Conservation (phyloP, 495 filamentous ascomycete genomes). For the Peziza echinospora region DNA sequence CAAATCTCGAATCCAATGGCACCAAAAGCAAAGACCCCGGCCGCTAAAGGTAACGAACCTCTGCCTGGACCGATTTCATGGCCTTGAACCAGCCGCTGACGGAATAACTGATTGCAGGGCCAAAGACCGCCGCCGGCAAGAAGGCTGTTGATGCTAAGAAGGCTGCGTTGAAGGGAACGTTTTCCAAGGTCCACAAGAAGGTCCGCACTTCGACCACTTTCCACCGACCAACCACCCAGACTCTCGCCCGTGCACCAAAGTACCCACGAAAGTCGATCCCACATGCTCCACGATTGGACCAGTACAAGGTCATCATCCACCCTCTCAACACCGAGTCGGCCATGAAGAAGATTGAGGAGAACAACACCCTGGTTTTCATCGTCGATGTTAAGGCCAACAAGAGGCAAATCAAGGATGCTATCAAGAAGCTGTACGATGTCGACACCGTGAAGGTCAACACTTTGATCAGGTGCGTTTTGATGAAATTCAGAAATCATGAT, state of each 20-base stretch:
- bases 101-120: not conserved
- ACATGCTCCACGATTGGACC: conserved; percentile 74
- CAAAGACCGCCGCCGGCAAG: conserved; percentile 2
- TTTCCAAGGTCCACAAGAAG: conserved; percentile 79
- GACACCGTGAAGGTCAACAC: conserved; percentile 98
- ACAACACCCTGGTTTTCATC: conserved; percentile 98
- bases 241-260: conserved; percentile 75
- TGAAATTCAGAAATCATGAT: not conserved
- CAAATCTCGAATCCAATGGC: not conserved
- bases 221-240: conserved; percentile 89
- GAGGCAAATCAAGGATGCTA: conserved; percentile 92
- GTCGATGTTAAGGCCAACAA: conserved; percentile 98
- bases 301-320: conserved; percentile 72
- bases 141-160: conserved; percentile 84
- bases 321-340: conserved; percentile 93
- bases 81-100: not conserved
- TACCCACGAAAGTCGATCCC: conserved; percentile 92
- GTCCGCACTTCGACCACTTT: conserved; percentile 82
- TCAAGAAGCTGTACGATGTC: conserved; percentile 99
- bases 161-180: conserved; percentile 61
- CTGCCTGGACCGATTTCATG: not conserved
- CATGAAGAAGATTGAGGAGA: conserved; percentile 99
- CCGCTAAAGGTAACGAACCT: not conserved
- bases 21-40: not conserved
- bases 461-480: conserved; percentile 56